Base-by-base conservation (phyloP, 257 asterid genomes). In the Fraxinus anomala region DNA sequence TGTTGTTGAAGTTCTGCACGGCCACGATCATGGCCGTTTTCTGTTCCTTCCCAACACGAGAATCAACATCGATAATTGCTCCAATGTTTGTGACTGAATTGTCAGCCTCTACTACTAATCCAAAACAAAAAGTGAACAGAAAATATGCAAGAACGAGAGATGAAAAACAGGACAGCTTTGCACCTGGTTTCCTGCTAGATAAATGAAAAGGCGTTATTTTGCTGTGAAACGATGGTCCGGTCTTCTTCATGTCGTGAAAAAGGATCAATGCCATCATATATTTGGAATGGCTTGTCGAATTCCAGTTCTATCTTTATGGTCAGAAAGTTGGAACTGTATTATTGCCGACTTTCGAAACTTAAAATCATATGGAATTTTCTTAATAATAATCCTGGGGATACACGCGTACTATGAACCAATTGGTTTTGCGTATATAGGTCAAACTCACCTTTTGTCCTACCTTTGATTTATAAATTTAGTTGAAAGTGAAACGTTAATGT, bases 11-110 rank as follows among this genome's bases (percentile, higher is more conserved):
- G 17, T 70, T 69, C 31, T 76, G 75, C 28, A 66, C 82, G 21
- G 91, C 91, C 31, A 87, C 30, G 23, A 3, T 61, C 75, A 83
- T 78, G 76, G 86, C 86, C 10, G 83, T 76, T 37, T 44, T 80
- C 61, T 85, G 84, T 73, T 87, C 91, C 74, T 78, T 87, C 17
- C 91, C 91, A 1, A 76, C 72, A 11, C 89, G 82, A n/a, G 89
- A 81, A 79, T 79, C 81, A 0, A 81, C 54, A 76, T 85, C 86
- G 2, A 85, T 44, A 44, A 87, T 77, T 69, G 82, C 89, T 37
- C 89, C 90, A 70, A 85, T 71, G 19, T 76, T 77, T 13, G 75
- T 56, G 37, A 81, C 59, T 51, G 72, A 79, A 6, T 72, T 31
- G 3, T 74, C 59, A 73, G 77, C 66, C 61, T 23, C 71, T 30